Percentiles rank a stretch among this genome's conserved stretches.
Conservation (phyloP, 768 basidiomycete species). For the Agaricus subrufescens region DNA sequence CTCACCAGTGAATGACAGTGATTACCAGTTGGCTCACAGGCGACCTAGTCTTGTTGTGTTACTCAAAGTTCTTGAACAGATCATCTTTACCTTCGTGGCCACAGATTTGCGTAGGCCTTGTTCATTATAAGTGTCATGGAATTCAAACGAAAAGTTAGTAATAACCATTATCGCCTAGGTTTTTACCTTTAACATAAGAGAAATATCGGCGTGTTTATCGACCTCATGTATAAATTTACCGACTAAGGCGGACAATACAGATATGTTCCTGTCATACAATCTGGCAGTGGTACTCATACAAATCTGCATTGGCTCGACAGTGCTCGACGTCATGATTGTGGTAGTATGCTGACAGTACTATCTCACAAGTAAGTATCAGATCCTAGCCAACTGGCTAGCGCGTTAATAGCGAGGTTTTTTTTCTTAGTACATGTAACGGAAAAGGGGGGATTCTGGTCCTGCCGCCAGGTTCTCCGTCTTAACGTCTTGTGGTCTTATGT, state of each 20-base stretch:
- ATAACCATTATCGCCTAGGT: constrained; percentile 25
- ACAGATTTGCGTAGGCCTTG: constrained; percentile 23
- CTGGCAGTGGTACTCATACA: no score
- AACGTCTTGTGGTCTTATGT: constrained; percentile 38
- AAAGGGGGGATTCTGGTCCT: constrained; percentile 36
- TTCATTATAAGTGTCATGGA: constrained; percentile 25
- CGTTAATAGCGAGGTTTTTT: no score
- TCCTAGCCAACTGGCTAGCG: no score
- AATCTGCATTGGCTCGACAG: no score
- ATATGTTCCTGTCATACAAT: no score
- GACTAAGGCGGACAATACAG: no score
- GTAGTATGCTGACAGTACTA: no score
- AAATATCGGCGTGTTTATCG: no score
- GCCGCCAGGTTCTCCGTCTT: constrained; percentile 37
- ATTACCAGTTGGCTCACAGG: neutral
- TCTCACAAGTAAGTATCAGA: no score
- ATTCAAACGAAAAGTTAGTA: constrained; percentile 15
- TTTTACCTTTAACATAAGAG: constrained; percentile 26
- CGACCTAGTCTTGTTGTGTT: constrained; percentile 7
- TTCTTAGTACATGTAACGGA: constrained; percentile 43
- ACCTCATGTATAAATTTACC: no score
- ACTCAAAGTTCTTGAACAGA: constrained; percentile 28
- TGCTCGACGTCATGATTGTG: no score
- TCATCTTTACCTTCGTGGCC: constrained; percentile 23
- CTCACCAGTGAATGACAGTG: constrained; percentile 56